Evolutionary conservation across 345 rosid genomes (phyloP).

Genomic region (Carallia pectinifolia): DNA sequence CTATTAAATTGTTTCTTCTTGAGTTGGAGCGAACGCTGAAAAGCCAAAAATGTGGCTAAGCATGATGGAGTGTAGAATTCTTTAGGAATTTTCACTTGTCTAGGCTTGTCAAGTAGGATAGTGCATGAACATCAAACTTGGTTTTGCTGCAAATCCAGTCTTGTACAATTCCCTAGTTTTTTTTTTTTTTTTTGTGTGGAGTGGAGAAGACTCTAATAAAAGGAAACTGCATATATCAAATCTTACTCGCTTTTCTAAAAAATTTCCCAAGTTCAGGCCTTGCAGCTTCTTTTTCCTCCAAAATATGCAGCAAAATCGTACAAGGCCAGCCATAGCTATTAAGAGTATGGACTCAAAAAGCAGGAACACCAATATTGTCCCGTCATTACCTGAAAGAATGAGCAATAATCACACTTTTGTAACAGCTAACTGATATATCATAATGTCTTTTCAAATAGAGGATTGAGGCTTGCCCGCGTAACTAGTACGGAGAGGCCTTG

Average conservation of each 20-base stretch:
- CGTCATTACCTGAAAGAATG: conserved; percentile 49
- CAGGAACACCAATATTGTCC: conserved; percentile 51
- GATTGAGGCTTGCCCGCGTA: conserved; percentile 43
- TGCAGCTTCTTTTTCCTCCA: conserved; percentile 87
- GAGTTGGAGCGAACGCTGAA: conserved; percentile 63
- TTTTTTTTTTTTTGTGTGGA: not conserved
- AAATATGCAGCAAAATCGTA: conserved; percentile 73
- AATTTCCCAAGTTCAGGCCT: conserved; percentile 52
- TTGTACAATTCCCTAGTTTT: too few relatives aligned
- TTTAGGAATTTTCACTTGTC: too few relatives aligned
- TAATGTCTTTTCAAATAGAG: not conserved
- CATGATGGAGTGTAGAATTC: not conserved
- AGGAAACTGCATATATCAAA: not conserved
- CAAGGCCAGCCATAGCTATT: conserved; percentile 52
- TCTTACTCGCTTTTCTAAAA: conserved; percentile 71
- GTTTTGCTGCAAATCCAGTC: too few relatives aligned
- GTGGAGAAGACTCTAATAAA: not conserved
- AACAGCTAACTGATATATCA: not conserved
- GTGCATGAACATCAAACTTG: too few relatives aligned
- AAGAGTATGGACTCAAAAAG: conserved; percentile 59
- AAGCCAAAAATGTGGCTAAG: not conserved
- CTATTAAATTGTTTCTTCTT: conserved; percentile 63
- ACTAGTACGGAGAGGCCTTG: conserved; percentile 36
- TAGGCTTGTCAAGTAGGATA: too few relatives aligned
- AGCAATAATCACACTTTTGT: not conserved